Percentiles rank a stretch among this genome's conserved stretches.
phyloP scores from a whole-genome alignment of 441 rosid genomes.

The Omphalea diandra region DNA sequence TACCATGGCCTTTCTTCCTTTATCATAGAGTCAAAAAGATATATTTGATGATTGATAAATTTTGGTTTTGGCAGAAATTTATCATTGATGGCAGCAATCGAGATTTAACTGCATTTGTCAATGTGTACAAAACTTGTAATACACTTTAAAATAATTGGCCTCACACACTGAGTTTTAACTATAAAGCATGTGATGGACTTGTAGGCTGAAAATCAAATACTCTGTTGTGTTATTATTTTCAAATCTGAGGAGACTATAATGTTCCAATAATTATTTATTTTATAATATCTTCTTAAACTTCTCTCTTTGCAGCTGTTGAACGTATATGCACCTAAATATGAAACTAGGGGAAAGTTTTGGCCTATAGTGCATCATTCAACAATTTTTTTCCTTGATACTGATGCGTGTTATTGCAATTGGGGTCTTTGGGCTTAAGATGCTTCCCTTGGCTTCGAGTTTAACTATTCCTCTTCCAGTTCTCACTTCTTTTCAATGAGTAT shows the following conservation, averaged over 20 bases:
- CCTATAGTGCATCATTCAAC: constrained; percentile 77
- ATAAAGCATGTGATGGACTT: not conserved
- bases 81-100: not conserved
- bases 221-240: not conserved
- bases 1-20: too few relatives aligned
- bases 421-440: constrained; percentile 74
- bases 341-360: constrained; percentile 86
- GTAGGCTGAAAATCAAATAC: not conserved
- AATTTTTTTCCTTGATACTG: constrained; percentile 72
- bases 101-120: not conserved
- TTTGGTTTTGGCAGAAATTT: not conserved
- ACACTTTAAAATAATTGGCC: not conserved
- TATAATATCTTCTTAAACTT: not conserved
- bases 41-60: not conserved
- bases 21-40: not conserved
- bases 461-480: constrained; percentile 76
- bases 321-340: constrained; percentile 74
- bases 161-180: not conserved
- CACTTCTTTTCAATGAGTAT: constrained; percentile 70
- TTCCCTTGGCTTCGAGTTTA: constrained; percentile 72
- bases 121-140: not conserved
- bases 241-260: not conserved
- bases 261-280: not conserved
- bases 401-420: constrained; percentile 91
- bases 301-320: constrained; percentile 64